phyloP scores from a whole-genome alignment of 2,329 filamentous ascomycete genomes.

The Epichloe coenophiala region DNA sequence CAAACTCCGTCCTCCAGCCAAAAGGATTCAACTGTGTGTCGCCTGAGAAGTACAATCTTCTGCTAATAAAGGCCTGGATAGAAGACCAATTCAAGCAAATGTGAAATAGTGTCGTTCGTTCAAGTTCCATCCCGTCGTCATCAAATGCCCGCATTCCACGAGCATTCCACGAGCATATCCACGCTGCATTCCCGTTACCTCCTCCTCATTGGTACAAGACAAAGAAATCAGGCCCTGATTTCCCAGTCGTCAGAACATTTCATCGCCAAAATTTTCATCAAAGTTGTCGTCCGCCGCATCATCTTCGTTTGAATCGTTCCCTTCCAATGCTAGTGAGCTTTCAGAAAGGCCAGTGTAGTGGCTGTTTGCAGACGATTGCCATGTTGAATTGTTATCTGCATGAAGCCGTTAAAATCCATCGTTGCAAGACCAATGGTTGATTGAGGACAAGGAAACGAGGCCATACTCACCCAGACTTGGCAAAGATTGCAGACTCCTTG shows the following conservation, averaged over 20 bases:
- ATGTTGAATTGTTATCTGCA: background rate
- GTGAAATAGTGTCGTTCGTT: background rate
- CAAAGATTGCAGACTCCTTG: background rate
- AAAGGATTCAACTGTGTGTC: background rate
- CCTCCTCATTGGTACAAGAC: background rate
- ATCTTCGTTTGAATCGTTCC: conserved; percentile 1
- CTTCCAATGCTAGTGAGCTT: background rate
- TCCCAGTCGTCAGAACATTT: background rate
- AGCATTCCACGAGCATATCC: too few relatives aligned
- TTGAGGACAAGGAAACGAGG: background rate
- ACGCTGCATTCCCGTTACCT: too few relatives aligned
- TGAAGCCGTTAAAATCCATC: background rate
- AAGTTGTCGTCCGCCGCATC: background rate
- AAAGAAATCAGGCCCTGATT: background rate
- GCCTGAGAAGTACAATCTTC: background rate
- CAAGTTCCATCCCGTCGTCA: background rate
- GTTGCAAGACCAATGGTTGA: background rate
- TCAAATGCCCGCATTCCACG: background rate
- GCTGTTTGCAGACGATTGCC: background rate
- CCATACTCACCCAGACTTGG: background rate
- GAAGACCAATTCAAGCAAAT: too few relatives aligned
- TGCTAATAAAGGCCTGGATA: background rate
- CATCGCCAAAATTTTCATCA: background rate
- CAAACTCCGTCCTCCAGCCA: background rate
- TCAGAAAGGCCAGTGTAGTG: conserved; percentile 1